Percentiles rank a stretch among this genome's conserved stretches.
These are phyloP conservation scores for Cyclotella kingstonii DNA, from an alignment of 108 stramenopile genomes.

Conservation along the genomic window DNA sequence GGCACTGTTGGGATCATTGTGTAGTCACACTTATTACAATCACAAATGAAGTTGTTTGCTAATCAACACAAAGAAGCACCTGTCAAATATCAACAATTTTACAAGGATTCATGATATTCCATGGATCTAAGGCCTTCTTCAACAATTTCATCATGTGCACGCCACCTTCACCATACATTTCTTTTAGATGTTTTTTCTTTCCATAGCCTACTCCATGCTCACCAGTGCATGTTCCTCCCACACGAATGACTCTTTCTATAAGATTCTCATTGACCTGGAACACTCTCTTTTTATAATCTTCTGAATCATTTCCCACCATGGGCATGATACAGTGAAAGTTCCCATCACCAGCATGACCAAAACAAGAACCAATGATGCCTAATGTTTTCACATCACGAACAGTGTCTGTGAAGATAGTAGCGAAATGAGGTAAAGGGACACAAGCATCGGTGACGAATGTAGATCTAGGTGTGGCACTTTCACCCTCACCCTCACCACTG, in stretches of 20 bases:
- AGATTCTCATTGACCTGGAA: slow-evolving; percentile 63
- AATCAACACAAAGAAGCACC: not conserved
- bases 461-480: slow-evolving; percentile 43
- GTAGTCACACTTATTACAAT: no score
- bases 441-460: slow-evolving; percentile 90
- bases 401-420: slow-evolving; percentile 75
- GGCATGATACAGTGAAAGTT: slow-evolving; percentile 95
- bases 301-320: slow-evolving; percentile 58
- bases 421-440: slow-evolving; percentile 89
- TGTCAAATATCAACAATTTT: slow-evolving; percentile 63
- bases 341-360: slow-evolving; percentile 97
- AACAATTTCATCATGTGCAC: slow-evolving; percentile 81
- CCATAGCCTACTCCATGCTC: slow-evolving; percentile 97
- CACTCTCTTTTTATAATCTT: slow-evolving; percentile 66
- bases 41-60: no score
- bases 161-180: slow-evolving; percentile 83
- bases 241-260: slow-evolving; percentile 58
- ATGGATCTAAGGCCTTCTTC: slow-evolving; percentile 89
- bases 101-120: slow-evolving; percentile 92
- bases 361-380: slow-evolving; percentile 81
- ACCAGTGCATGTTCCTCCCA: slow-evolving; percentile 96
- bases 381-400: slow-evolving; percentile 58
- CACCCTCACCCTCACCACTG: slow-evolving; percentile 27
- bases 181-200: slow-evolving; percentile 79
- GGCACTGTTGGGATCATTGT: no score